Evolutionary conservation across 306 rosid genomes (phyloP), one percentile per base, ranked within the genome.

Genomic region (Vachellia collinsii): DNA sequence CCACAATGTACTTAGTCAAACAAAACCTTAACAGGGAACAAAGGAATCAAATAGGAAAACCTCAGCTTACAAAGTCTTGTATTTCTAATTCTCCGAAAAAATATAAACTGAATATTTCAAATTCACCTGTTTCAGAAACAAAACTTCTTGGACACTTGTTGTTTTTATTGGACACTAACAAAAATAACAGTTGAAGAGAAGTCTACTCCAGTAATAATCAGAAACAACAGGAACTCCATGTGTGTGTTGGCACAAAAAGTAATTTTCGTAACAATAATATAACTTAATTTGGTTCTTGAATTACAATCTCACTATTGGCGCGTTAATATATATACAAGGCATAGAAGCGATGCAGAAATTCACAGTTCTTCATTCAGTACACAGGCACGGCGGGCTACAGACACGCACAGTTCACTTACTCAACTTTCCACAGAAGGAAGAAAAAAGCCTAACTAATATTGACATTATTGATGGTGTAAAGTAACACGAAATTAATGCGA

Each of bases 401-500:
- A 56, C 29, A 75, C n/a, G 61, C 65, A 59, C 63, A 38, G 50
- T 50, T 80, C 51, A 48, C 67, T 42, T 58, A 71, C 47, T 58
- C 74, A 51, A 56, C 75, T 44, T 43, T 63, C 78, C 73, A 51
- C 10, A 36, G 44, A 75, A 79, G 59, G 22, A 67, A 4, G 42
- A 65, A 25, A n/a, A 72, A 16, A 44, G 29, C 19, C 65, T 59
- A 62, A 39, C 36, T 50, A 70, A 72, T 63, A 73, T 71, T 38
- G 77, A 81, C 75, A 74, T 70, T 69, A 62, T 17, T 46, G 74
- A 74, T 73, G 83, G 75, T 76, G 66, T 75, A 75, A 65, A 79
- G 53, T 43, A 69, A 29, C 58, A 81, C 48, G 82, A 48, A 72
- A 54, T 54, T 6, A 19, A 68, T 20, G 73, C 25, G 46, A 70